Conservation (phyloP, 2,329 filamentous ascomycete genomes). For the Ceratocystis huliohia region DNA sequence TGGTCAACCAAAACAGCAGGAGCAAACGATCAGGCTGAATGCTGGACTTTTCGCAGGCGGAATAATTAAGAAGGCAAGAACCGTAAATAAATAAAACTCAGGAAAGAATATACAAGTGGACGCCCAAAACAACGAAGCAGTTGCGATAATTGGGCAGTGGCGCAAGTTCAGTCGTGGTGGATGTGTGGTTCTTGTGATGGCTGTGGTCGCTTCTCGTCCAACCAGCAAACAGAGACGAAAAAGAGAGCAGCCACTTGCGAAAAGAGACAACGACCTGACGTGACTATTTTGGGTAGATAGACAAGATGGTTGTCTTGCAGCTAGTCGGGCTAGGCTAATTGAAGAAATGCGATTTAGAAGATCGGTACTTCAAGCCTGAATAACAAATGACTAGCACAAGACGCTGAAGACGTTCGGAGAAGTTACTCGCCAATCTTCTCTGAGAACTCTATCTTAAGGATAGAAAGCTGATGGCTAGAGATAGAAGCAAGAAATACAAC, state of each 20-base stretch:
- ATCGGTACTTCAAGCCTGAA: not conserved
- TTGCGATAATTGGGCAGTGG: conserved; percentile 1
- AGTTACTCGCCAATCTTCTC: too few relatives aligned
- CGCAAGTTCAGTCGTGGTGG: not conserved
- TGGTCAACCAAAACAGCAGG: conserved; percentile 8
- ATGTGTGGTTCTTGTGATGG: not conserved
- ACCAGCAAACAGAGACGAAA: not conserved
- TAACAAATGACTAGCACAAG: too few relatives aligned
- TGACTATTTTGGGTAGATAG: not conserved
- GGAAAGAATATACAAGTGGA: not conserved
- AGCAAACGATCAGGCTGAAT: conserved; percentile 4
- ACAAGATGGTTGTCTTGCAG: not conserved
- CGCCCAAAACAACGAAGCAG: not conserved
- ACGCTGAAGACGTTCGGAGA: too few relatives aligned
- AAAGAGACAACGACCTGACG: not conserved
- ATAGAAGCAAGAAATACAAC: too few relatives aligned
- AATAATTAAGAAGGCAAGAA: not conserved
- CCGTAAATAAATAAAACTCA: not conserved
- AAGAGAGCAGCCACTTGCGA: not conserved
- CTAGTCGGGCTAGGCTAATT: not conserved
- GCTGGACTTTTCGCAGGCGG: not conserved
- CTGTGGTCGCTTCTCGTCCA: not conserved
- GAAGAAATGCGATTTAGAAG: not conserved
- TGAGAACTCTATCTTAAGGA: too few relatives aligned
- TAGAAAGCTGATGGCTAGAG: too few relatives aligned